These are phyloP conservation scores for Crotalaria pallida DNA, from an alignment of 306 rosid species.

Conservation along the genomic window DNA sequence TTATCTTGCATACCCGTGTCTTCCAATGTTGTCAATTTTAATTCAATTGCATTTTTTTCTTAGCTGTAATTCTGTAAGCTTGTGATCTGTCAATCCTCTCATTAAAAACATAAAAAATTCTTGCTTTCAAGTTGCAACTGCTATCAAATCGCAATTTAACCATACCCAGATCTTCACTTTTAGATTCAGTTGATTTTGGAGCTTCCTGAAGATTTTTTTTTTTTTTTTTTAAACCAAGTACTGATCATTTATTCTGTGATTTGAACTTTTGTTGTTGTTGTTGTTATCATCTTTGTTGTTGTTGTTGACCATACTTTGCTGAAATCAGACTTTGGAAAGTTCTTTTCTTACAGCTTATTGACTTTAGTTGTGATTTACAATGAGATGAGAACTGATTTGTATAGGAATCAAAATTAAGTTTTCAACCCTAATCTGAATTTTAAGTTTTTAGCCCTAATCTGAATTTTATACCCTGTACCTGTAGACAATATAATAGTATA, in stretches of 20 bases:
- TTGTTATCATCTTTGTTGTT: too few species aligned
- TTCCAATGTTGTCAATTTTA: background rate
- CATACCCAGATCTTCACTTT: constrained; percentile 13
- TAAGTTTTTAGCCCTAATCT: background rate
- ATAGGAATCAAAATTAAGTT: background rate
- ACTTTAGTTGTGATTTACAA: background rate
- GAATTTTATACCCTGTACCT: too few species aligned
- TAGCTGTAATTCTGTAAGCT: constrained; percentile 9
- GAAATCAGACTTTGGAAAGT: background rate
- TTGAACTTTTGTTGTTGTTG: background rate
- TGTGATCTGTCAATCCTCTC: constrained; percentile 17
- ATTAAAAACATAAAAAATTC: background rate
- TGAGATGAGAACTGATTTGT: background rate
- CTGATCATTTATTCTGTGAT: background rate
- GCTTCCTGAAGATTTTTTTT: background rate
- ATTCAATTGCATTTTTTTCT: background rate
- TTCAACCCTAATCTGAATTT: background rate
- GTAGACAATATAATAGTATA: background rate
- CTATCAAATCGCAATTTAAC: background rate
- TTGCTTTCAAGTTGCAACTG: background rate
- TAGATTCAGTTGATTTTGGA: background rate
- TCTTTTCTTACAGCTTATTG: background rate
- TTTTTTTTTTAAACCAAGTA: background rate
- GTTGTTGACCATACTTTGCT: background rate
- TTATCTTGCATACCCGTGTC: background rate